Base-by-base conservation (phyloP, 2,329 filamentous ascomycete species). In the Pseudopyricularia javanii region DNA sequence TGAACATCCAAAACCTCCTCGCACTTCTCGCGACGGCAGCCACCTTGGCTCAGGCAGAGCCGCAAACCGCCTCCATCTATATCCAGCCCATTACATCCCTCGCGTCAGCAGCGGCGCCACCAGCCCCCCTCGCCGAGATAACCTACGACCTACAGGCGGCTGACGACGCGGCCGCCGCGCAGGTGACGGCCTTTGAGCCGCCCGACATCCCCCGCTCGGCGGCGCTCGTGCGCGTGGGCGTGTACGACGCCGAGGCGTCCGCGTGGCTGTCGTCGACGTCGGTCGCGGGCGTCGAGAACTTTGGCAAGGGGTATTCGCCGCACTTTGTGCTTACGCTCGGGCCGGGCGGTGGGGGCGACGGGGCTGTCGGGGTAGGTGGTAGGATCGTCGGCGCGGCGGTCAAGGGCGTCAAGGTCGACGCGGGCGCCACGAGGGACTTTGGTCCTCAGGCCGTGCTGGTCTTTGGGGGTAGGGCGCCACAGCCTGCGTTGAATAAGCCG, bases 381-480 rank as follows among this genome's bases (percentile, higher is more conserved):
- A 20, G 7, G 66, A 79, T 52, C 2, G 60, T 80, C 49, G 75
- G 79, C 26, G 77, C 74, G 14, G 70, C 71, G 33, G 63, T 74
- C 48, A 75, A 75, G 62, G 79, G 80, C n/a, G 74, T 80, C 20
- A 64, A 64, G 58, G 78, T 85, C 54, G 81, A 85, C 62, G 81
- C 81, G 11, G 81, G 81, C 2, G 72, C 78, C 59, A 85, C 81
- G 59, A 72, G 81, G 57, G 80, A 84, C 62, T 84, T 84, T 67
- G 80, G 79, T 0, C 80, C 82, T 47, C 73, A 79, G 68, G 78
- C 76, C 7, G 64, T 73, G 51, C 67, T 85, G 49, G 61, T 75
- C 47, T 66, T 70, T 24, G 69, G 73, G 43, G 65, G 61, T 47
- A 67, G 64, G 53, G 82, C 80, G 2, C 74, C 73, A 63, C 72